Conservation (phyloP, 2,329 filamentous ascomycete genomes). For the Colletotrichum sansevieriae region DNA sequence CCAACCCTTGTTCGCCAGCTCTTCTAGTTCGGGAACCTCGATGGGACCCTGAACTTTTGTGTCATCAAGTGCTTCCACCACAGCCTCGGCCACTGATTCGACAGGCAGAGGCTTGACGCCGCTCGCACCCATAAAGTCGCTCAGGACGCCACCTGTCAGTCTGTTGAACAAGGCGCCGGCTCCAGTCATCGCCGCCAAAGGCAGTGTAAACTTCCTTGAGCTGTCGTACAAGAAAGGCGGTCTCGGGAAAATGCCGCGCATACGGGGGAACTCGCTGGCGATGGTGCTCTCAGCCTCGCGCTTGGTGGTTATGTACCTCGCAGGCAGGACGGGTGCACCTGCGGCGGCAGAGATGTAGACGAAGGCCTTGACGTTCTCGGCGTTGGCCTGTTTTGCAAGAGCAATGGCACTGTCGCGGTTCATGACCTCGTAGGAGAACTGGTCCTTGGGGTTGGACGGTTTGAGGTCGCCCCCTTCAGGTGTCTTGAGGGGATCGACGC, state of each 20-base stretch:
- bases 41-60: constrained; percentile 79
- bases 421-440: constrained; percentile 97
- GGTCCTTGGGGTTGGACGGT: constrained; percentile 75
- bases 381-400: constrained; percentile 81
- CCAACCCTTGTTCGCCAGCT: constrained; percentile 85
- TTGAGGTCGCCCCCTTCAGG: constrained; percentile 69
- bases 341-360: constrained; percentile 90
- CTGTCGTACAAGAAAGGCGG: constrained; percentile 92
- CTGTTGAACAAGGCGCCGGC: constrained; percentile 82
- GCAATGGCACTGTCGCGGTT: constrained; percentile 91
- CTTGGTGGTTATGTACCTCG: constrained; percentile 91
- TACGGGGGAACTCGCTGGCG: constrained; percentile 75
- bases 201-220: constrained; percentile 84
- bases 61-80: constrained; percentile 88
- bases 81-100: constrained; percentile 87
- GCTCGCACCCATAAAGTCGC: constrained; percentile 82
- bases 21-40: constrained; percentile 84
- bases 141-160: constrained; percentile 80
- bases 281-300: constrained; percentile 88
- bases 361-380: constrained; percentile 76
- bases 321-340: constrained; percentile 86
- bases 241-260: constrained; percentile 86
- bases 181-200: constrained; percentile 83
- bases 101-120: constrained; percentile 89
- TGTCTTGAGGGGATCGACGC: constrained; percentile 77